These are phyloP conservation scores for Sclerotinia subarctica DNA, from an alignment of 2,329 filamentous ascomycete genomes.

Conservation along the genomic window DNA sequence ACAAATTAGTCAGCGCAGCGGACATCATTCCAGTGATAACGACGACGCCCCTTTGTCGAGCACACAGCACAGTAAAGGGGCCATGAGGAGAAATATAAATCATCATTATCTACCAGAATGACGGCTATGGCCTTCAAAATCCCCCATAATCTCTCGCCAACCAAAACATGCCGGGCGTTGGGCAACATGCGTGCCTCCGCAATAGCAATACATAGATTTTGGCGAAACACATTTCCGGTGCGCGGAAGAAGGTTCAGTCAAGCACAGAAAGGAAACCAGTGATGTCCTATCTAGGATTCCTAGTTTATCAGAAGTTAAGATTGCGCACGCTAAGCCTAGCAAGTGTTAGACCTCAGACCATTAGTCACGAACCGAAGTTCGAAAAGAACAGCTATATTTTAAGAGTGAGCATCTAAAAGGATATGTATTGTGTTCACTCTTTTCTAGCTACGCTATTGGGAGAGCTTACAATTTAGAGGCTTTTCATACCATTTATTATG, in stretches of 20 bases:
- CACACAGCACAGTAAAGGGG: neutral
- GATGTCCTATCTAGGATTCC: neutral
- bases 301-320: neutral
- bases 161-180: neutral
- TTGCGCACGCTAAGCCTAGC: neutral
- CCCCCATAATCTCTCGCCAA: neutral
- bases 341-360: neutral
- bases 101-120: neutral
- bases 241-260: neutral
- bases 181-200: neutral
- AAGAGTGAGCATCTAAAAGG: neutral
- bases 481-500: neutral
- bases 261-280: neutral
- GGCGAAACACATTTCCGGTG: too few species aligned
- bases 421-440: too few species aligned
- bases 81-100: neutral
- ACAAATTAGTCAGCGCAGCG: too few species aligned
- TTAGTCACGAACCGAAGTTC: neutral
- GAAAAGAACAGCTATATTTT: neutral
- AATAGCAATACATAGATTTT: neutral
- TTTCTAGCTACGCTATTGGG: too few species aligned
- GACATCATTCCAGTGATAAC: neutral
- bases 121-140: neutral
- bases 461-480: neutral
- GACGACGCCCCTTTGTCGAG: neutral